A percentile compares a stretch with the other conserved stretches of the same genome.
These are phyloP conservation scores for Suillus americanus DNA, from an alignment of 768 basidiomycete genomes.

Conservation along the genomic window DNA sequence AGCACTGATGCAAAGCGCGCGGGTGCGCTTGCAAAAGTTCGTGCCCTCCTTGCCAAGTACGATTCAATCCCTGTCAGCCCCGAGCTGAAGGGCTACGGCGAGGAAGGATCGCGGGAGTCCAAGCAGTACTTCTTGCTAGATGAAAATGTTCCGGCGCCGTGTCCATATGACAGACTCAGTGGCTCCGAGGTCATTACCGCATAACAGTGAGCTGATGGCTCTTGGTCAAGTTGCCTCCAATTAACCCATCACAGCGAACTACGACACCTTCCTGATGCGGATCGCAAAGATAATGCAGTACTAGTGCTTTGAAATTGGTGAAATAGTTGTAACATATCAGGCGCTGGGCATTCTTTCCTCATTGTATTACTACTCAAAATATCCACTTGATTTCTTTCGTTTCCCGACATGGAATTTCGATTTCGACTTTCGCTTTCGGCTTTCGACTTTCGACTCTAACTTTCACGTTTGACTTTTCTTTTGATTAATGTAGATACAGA, in stretches of 20 bases:
- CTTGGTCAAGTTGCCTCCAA: not conserved
- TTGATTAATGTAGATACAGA: not conserved
- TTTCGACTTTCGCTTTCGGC: too few relatives aligned
- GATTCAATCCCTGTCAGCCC: constrained; percentile 22
- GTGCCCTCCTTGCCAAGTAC: constrained; percentile 17
- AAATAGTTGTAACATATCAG: too few relatives aligned
- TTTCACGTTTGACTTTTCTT: too few relatives aligned
- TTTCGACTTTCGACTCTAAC: too few relatives aligned
- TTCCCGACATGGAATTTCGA: too few relatives aligned
- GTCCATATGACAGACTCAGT: constrained; percentile 13
- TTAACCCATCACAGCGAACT: not conserved
- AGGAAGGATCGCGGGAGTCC: constrained; percentile 19
- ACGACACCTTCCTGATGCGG: constrained; percentile 10
- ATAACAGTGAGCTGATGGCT: not conserved
- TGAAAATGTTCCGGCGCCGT: constrained; percentile 6
- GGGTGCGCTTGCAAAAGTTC: constrained; percentile 18
- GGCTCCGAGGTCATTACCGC: constrained; percentile 4
- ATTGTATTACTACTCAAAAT: too few relatives aligned
- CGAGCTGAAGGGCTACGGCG: constrained; percentile 22
- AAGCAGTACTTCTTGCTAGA: constrained; percentile 21
- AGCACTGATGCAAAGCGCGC: constrained; percentile 17
- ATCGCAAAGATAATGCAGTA: not conserved
- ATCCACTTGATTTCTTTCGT: too few relatives aligned
- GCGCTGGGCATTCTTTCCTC: too few relatives aligned
- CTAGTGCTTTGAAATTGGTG: not conserved